Base-by-base conservation (phyloP, 345 rosid genomes). In the Lenwebbia sp. region DNA sequence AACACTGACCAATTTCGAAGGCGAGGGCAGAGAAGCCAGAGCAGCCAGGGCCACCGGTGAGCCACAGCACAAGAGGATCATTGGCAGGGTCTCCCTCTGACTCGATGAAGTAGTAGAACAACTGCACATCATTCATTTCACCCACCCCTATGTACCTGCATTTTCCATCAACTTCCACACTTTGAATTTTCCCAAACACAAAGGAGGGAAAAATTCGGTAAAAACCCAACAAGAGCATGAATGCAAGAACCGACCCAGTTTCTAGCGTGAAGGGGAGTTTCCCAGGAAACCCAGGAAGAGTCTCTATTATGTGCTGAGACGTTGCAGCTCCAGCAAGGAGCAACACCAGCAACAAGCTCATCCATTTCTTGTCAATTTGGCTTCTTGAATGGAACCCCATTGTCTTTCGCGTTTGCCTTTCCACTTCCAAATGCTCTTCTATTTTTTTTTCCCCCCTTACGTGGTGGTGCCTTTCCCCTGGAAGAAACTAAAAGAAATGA, bases 31-130 rank as follows among this genome's bases (percentile, higher is more conserved):
- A 91, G 84, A 91, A 91, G 51, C 89, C 91, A 51, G 92, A 91
- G 86, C 92, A 91, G 1, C 90, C 92, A 15, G 92, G 92, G 25
- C 91, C 91, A 13, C 91, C 92, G 6, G 91, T 87, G 54, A 89
- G 85, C 92, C 92, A 91, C n/a, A 91, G 86, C 88, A 91, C 49
- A 58, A 89, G 88, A 13, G 92, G 91, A 51, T 91, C 91, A 9
- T 6, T n/a, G 33, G n/a, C 25, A 4, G 92, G 90, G 83, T 86
- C 86, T 60, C 91, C 85, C 86, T 91, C 89, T 13, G 92, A 91
- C 86, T 91, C 89, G 5, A 89, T 53, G 86, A 88, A 91, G 90
- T 88, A 89, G 85, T 91, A 91, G 54, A 91, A 91, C 33, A 91
- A 83, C 83, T 91, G 88, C 33, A 91, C 89, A 9, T 91, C 91